phyloP scores from a whole-genome alignment of 495 filamentous ascomycete genomes.

The Coniosporium apollinis region DNA sequence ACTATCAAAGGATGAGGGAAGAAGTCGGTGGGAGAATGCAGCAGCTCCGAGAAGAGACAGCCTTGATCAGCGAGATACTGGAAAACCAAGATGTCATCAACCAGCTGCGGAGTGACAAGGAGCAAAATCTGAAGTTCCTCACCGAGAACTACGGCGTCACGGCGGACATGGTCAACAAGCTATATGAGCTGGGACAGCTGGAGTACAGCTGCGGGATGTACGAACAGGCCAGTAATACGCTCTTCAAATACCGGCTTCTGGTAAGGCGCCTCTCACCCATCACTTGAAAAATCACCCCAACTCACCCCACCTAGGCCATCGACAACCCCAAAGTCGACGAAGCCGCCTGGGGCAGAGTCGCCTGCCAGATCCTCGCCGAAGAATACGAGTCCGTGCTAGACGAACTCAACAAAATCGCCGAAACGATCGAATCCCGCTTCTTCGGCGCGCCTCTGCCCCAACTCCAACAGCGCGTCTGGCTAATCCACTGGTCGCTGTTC shows the following conservation, averaged over 20 bases:
- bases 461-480: slow-evolving; percentile 85
- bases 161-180: slow-evolving; percentile 79
- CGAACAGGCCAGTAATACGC: slow-evolving; percentile 63
- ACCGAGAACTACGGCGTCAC: slow-evolving; percentile 91
- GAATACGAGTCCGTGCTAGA: slow-evolving; percentile 95
- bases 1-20: slow-evolving; percentile 75
- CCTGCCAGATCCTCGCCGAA: slow-evolving; percentile 78
- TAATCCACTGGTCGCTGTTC: slow-evolving; percentile 97
- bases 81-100: slow-evolving; percentile 73
- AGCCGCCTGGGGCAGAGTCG: slow-evolving; percentile 92
- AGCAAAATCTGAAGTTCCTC: slow-evolving; percentile 87
- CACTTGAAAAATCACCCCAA: neutral
- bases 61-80: slow-evolving; percentile 69
- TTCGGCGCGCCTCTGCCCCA: slow-evolving; percentile 93
- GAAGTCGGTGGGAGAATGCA: slow-evolving; percentile 70
- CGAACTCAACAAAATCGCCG: slow-evolving; percentile 85
- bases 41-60: slow-evolving; percentile 65
- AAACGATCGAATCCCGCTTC: slow-evolving; percentile 71
- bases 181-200: slow-evolving; percentile 85
- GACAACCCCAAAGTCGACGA: slow-evolving; percentile 92
- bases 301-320: slow-evolving; percentile 39
- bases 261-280: slow-evolving; percentile 14
- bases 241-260: slow-evolving; percentile 92
- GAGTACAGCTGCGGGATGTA: slow-evolving; percentile 96
- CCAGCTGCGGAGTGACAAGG: slow-evolving; percentile 85